Evolutionary conservation across 768 basidiomycete genomes (phyloP).

Genomic region (Dacryopinax spathularia): DNA sequence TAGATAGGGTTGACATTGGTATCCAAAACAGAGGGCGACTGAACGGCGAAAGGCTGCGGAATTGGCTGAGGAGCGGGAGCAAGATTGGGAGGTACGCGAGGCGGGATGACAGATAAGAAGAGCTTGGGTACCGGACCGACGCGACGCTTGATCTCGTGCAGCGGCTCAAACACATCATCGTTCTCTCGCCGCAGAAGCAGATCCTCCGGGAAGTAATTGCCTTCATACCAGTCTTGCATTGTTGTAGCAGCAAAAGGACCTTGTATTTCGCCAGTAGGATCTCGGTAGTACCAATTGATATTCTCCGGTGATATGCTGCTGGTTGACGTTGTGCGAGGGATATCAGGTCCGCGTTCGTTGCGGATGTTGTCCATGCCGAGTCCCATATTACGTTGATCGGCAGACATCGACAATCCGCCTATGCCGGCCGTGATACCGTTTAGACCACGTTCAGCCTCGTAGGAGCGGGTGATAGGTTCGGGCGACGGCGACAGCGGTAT

Average conservation of each 20-base stretch:
- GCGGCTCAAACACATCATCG: not conserved
- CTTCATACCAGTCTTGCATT: slow-evolving; percentile 92
- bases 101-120: not conserved
- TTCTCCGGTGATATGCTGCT: slow-evolving; percentile 16
- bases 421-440: slow-evolving; percentile 9
- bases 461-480: slow-evolving; percentile 15
- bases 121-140: not conserved
- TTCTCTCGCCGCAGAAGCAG: slow-evolving; percentile 60
- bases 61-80: not conserved
- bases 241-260: slow-evolving; percentile 78
- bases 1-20: not conserved
- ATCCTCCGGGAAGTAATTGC: slow-evolving; percentile 72
- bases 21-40: not conserved
- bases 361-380: slow-evolving; percentile 8
- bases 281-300: slow-evolving; percentile 83
- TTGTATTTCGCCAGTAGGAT: slow-evolving; percentile 84
- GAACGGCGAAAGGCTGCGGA: not conserved
- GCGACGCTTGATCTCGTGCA: not conserved
- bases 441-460: slow-evolving; percentile 24
- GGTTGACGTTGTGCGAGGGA: not conserved
- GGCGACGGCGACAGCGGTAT: slow-evolving; percentile 3
- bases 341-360: slow-evolving; percentile 16
- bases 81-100: not conserved
- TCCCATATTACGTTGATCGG: not conserved
- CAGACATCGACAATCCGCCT: slow-evolving; percentile 6